Evolutionary conservation across 1,284 basidiomycete genomes (phyloP).

Genomic region (Cutaneotrichosporon spelunceum): DNA sequence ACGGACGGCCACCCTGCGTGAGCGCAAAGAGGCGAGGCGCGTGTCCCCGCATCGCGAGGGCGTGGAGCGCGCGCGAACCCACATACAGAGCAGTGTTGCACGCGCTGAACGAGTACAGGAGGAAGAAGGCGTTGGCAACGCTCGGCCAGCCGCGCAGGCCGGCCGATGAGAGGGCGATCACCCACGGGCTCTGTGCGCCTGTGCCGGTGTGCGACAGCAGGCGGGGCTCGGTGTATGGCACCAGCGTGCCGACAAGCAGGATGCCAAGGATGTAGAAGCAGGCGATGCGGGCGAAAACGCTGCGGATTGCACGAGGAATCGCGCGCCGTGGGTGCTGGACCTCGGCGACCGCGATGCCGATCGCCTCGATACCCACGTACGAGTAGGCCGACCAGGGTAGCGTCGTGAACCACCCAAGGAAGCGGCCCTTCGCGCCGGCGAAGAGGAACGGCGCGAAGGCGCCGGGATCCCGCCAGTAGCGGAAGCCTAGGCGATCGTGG

Average conservation of each 20-base stretch:
- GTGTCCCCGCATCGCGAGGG: constrained; percentile 53
- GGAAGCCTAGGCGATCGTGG: constrained; percentile 53
- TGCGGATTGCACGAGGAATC: constrained; percentile 29
- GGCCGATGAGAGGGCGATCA: constrained; percentile 59
- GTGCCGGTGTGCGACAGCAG: constrained; percentile 51
- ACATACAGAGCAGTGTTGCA: constrained; percentile 27
- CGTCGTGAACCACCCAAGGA: constrained; percentile 29
- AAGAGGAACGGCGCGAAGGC: constrained; percentile 51
- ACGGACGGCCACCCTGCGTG: constrained; percentile 54
- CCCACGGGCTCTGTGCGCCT: constrained; percentile 70
- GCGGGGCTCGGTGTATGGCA: constrained; percentile 45
- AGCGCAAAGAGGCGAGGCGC: constrained; percentile 54
- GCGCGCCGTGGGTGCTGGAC: constrained; percentile 34
- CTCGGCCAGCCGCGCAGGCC: constrained; percentile 62
- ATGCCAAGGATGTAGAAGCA: constrained; percentile 59
- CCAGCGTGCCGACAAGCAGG: constrained; percentile 66
- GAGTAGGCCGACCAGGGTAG: constrained; percentile 37
- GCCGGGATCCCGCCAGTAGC: constrained; percentile 67
- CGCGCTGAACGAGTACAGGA: constrained; percentile 28
- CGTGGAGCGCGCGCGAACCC: constrained; percentile 50
- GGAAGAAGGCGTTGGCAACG: constrained; percentile 48
- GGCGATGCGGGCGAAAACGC: constrained; percentile 21
- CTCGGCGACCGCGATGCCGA: constrained; percentile 42
- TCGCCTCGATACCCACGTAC: constrained; percentile 26
- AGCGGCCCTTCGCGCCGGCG: constrained; percentile 21